Evolutionary conservation across 225 moss, liverwort and hornwort genomes (phyloP).

Genomic region (Marchantia polymorpha): DNA sequence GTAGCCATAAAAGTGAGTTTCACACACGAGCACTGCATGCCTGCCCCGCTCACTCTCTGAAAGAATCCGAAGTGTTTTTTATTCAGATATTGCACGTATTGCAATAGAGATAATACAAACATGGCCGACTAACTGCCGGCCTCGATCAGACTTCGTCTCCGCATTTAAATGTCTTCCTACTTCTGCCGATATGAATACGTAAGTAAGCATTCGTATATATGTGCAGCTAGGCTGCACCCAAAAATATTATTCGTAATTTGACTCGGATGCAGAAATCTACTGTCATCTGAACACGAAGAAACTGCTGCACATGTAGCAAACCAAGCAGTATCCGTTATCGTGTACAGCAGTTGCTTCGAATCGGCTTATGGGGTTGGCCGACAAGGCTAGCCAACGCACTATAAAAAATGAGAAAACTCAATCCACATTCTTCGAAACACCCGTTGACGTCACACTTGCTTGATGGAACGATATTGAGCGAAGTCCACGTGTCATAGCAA

Average conservation of each 20-base stretch:
- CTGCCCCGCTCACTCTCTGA: neutral
- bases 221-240: neutral
- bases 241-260: neutral
- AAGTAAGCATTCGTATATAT: neutral
- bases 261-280: neutral
- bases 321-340: neutral
- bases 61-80: neutral
- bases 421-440: neutral
- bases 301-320: neutral
- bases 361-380: neutral
- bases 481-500: neutral
- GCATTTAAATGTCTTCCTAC: neutral
- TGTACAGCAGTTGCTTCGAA: neutral
- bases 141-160: neutral
- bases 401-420: conserved; percentile 4
- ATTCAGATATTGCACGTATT: neutral
- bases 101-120: neutral
- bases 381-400: neutral
- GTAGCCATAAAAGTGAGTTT: too few species aligned
- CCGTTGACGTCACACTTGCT: neutral
- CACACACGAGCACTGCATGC: neutral
- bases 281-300: neutral
- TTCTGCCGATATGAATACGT: conserved; percentile 2
- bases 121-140: neutral
- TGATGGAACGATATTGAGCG: neutral